A percentile compares a stretch with the other conserved stretches of the same genome.
phyloP scores from a whole-genome alignment of 2,329 filamentous ascomycete genomes.

The Capronia americana region DNA sequence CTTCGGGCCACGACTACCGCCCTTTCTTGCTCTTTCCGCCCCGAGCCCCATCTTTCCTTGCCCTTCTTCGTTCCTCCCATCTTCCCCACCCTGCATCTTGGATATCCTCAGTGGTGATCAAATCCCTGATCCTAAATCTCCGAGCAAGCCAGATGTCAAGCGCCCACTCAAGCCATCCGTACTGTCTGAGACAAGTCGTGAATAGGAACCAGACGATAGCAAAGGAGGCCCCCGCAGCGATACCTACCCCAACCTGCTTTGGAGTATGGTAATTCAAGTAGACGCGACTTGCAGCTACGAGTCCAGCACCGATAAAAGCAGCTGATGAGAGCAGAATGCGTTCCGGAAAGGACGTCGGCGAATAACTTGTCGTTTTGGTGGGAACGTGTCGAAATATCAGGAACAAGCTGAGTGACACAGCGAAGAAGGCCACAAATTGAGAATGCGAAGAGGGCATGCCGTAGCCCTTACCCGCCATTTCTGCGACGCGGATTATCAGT shows the following conservation, averaged over 20 bases:
- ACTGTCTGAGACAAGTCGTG: constrained; percentile 69
- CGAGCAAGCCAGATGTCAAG: constrained; percentile 70
- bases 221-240: constrained; percentile 70
- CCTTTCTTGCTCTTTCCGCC: constrained; percentile 23
- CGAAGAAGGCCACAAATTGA: constrained; percentile 93
- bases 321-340: constrained; percentile 64
- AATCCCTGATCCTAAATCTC: constrained; percentile 76
- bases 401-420: constrained; percentile 82
- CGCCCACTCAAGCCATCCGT: constrained; percentile 74
- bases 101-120: constrained; percentile 86
- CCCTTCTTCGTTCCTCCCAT: constrained; percentile 70
- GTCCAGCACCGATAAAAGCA: constrained; percentile 66
- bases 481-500: constrained; percentile 45
- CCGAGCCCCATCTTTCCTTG: constrained; percentile 6
- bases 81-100: constrained; percentile 92
- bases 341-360: constrained; percentile 55
- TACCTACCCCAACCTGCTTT: constrained; percentile 84
- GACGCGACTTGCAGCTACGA: constrained; percentile 80
- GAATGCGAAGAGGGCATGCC: constrained; percentile 97
- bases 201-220: constrained; percentile 79
- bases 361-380: constrained; percentile 49
- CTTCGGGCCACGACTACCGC: constrained; percentile 9
- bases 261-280: constrained; percentile 94
- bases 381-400: constrained; percentile 74
- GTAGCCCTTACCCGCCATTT: constrained; percentile 86